Evolutionary conservation across 1,139 yeast species (phyloP), one percentile per base, ranked within the genome.

Genomic region (Pichia cactophila): DNA sequence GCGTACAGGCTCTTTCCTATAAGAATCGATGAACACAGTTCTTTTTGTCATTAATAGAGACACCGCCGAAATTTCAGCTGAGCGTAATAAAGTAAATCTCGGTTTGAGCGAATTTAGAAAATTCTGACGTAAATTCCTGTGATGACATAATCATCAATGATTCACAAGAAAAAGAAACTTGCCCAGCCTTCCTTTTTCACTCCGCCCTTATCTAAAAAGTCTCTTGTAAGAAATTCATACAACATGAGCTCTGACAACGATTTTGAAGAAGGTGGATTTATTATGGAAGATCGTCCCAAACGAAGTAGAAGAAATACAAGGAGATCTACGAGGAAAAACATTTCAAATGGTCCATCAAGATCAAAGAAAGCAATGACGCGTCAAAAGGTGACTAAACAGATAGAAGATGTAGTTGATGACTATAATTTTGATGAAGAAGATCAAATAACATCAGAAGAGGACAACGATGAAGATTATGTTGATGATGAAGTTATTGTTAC

Each of bases 351-450:
- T 12, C 3, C 41, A 4, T 23, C 6, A 5, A 9, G n/a, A 12
- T 23, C 23, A 23, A 23, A 23, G 28, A 38, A 23, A 10, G 16
- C 16, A 23, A 16, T 3, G 41, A 38, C 41, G 41, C 41, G 41
- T 38, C n/a, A 23, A 7, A 23, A 10, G 16, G 5, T 28, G 12
- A n/a, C 7, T 5, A 20, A 28, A 17, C 14, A 8, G 17, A 33
- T 11, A 5, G 33, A 20, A 11, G 14, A 8, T 10, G 39, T 20
- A 5, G 16, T 17, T 36, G 35, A 37, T 26, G 16, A 43, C 16
- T 45, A 28, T 2, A 47, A 78, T 8, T 23, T 14, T 3, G 79
- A 79, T 16, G 45, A 26, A 26, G 43, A 20, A 40, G 40, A 45
- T 50, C 48, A 47, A 49, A 52, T 50, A 43, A 50, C 46, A 20